These are phyloP conservation scores for Monilinia aucupariae DNA, from an alignment of 2,329 filamentous ascomycete genomes.

Conservation along the genomic window DNA sequence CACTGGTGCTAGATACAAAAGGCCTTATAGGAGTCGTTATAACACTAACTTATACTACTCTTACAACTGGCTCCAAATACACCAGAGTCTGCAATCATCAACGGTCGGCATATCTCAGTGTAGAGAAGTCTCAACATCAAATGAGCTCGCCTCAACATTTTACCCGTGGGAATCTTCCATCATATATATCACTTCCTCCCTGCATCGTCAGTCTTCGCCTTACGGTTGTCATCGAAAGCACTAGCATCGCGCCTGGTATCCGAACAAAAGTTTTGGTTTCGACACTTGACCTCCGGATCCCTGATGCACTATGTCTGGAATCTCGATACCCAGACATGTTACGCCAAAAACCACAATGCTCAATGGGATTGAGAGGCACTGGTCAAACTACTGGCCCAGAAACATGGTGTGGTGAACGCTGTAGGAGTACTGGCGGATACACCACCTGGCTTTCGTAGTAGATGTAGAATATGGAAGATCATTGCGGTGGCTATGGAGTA, in stretches of 20 bases:
- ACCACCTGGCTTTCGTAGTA: conserved; percentile 1
- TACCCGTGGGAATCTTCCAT: neutral
- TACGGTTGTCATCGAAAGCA: neutral
- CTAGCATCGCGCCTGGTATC: neutral
- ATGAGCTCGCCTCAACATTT: neutral
- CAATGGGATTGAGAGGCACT: conserved; percentile 1
- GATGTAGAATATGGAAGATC: conserved; percentile 8
- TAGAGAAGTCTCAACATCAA: neutral
- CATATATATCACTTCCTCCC: neutral
- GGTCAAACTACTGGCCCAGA: neutral
- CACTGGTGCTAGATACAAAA: no score
- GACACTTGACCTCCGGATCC: neutral
- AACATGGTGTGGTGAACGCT: neutral
- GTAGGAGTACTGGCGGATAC: neutral
- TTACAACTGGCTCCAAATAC: neutral
- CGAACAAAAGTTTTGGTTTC: neutral
- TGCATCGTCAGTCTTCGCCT: neutral
- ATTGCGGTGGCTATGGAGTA: neutral
- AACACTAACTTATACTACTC: no score
- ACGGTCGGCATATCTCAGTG: neutral
- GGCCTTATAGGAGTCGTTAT: no score
- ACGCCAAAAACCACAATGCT: neutral
- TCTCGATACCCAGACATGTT: neutral
- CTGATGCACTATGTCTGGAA: conserved; percentile 3
- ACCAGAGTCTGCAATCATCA: neutral